phyloP scores from a whole-genome alignment of 768 basidiomycete species.

The Suillus plorans region DNA sequence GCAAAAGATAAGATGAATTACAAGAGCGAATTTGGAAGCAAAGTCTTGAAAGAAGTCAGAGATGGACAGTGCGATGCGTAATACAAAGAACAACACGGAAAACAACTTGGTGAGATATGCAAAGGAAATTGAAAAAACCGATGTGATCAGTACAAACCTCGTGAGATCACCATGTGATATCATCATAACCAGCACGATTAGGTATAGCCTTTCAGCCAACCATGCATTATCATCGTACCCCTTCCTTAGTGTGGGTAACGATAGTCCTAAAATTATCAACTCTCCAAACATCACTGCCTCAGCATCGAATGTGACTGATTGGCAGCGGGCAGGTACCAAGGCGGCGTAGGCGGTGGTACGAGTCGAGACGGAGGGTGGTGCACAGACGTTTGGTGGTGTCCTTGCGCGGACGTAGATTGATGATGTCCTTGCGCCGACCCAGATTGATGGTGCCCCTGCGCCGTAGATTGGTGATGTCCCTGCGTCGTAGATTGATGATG shows the following conservation, averaged over 20 bases:
- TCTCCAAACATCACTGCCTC: conserved; percentile 1
- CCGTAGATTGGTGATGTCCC: conserved; percentile 2
- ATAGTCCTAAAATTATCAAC: neutral
- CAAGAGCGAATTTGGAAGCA: neutral
- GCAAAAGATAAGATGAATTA: neutral
- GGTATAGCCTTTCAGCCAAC: neutral
- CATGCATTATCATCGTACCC: neutral
- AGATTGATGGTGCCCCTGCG: conserved; percentile 17
- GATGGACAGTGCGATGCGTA: conserved; percentile 1
- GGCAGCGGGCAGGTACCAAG: conserved; percentile 12
- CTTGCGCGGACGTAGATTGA: conserved; percentile 17
- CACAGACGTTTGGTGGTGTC: conserved; percentile 6
- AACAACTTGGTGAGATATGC: neutral
- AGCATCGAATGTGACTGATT: conserved; percentile 2
- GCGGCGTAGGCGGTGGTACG: conserved; percentile 20
- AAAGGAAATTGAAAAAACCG: neutral
- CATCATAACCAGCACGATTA: neutral
- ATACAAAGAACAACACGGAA: neutral
- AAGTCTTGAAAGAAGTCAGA: neutral
- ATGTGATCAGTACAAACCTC: conserved; percentile 1
- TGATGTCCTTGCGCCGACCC: conserved; percentile 6
- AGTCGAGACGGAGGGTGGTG: neutral
- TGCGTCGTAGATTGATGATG: conserved; percentile 12
- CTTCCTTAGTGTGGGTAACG: neutral
- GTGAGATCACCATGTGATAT: neutral